Percentiles rank a stretch among this genome's conserved stretches.
Conservation (phyloP, 1,139 yeast genomes). For the Blastobotrys capitulatus region DNA sequence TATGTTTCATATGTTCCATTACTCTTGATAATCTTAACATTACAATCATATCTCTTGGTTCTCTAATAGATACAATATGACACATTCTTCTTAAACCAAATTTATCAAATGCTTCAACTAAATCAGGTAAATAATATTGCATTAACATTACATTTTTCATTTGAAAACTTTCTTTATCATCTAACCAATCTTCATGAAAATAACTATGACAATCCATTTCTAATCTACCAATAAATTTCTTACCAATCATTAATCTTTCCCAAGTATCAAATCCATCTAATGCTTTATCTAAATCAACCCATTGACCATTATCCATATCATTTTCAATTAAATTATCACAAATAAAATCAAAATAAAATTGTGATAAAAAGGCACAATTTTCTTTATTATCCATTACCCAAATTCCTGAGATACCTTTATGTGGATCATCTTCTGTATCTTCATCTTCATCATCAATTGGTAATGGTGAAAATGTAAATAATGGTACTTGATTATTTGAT, state of each 20-base stretch:
- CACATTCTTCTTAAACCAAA: background rate
- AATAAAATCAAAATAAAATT: background rate
- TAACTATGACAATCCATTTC: background rate
- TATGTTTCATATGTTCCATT: background rate
- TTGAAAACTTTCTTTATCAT: background rate
- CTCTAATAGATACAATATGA: background rate
- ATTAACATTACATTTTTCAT: background rate
- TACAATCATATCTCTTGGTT: background rate
- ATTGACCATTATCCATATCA: background rate
- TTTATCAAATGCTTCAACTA: background rate
- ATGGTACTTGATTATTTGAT: too few relatives aligned
- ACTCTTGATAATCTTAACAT: background rate
- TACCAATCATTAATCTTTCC: background rate
- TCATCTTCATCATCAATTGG: background rate
- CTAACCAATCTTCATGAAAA: background rate
- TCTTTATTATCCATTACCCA: background rate
- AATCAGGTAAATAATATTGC: background rate
- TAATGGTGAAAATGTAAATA: too few relatives aligned
- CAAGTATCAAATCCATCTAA: background rate
- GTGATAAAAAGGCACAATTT: background rate
- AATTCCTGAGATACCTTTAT: background rate
- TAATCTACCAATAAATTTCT: background rate
- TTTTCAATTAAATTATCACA: background rate
- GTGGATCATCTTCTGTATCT: background rate
- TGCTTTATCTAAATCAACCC: background rate